phyloP scores from a whole-genome alignment of 108 stramenopile species.

The Cyclotella cryptica region DNA sequence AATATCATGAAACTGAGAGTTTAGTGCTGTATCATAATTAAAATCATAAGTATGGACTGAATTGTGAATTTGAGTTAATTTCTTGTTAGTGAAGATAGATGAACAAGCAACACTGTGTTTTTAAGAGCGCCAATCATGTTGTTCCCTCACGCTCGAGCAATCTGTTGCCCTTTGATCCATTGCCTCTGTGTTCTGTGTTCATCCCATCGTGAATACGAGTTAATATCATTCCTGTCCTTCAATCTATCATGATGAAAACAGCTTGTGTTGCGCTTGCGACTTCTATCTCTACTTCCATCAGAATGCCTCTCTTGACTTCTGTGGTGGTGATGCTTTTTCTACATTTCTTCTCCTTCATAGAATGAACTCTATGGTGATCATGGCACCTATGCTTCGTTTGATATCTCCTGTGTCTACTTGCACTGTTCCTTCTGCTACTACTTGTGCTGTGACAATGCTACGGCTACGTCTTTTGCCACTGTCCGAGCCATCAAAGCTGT shows the following conservation, averaged over 20 bases:
- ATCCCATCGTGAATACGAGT: not conserved
- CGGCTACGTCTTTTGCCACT: constrained; percentile 29
- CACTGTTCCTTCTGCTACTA: constrained; percentile 38
- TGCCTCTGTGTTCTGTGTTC: not conserved
- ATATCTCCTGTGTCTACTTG: constrained; percentile 30
- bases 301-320: constrained; percentile 17
- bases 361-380: constrained; percentile 16
- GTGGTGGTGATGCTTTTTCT: constrained; percentile 16
- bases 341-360: constrained; percentile 1
- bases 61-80: too few relatives aligned
- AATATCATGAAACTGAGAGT: too few relatives aligned
- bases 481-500: not conserved
- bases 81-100: too few relatives aligned
- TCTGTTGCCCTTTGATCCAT: too few relatives aligned
- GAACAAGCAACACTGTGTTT: too few relatives aligned
- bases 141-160: too few relatives aligned
- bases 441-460: constrained; percentile 26
- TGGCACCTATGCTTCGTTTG: constrained; percentile 35
- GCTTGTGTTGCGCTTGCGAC: not conserved
- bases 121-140: too few relatives aligned
- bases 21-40: not conserved
- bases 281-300: constrained; percentile 24
- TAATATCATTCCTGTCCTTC: not conserved
- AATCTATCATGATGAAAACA: not conserved
- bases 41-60: not conserved